phyloP scores from a whole-genome alignment of 1,284 basidiomycete genomes.

The Xerocomus minutiporus region DNA sequence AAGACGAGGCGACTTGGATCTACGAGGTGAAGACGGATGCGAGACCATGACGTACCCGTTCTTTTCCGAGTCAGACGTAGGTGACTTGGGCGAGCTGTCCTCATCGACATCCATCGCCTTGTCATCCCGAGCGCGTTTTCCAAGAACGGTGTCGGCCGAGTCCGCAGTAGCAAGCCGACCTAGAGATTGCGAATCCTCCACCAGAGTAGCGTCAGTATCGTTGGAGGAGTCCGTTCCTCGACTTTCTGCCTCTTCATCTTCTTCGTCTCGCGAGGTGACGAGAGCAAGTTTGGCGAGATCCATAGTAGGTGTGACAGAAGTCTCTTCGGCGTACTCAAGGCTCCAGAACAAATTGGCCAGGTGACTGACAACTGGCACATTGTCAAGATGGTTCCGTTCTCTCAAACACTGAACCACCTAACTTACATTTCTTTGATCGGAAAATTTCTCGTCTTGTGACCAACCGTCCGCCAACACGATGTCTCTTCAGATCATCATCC shows the following conservation, averaged over 20 bases:
- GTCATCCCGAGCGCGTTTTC: constrained; percentile 62
- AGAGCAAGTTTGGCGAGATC: constrained; percentile 91
- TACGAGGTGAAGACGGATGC: constrained; percentile 37
- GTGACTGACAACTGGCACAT: constrained; percentile 64
- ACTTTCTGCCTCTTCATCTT: constrained; percentile 73
- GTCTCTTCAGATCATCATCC: constrained; percentile 74
- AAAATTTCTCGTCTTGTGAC: constrained; percentile 78
- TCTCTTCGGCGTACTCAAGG: constrained; percentile 62
- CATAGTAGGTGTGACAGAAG: constrained; percentile 76
- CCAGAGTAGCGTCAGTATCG: constrained; percentile 78
- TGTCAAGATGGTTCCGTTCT: constrained; percentile 11
- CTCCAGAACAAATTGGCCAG: constrained; percentile 77
- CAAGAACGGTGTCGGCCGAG: constrained; percentile 58
- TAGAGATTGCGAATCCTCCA: constrained; percentile 59
- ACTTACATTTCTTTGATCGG: constrained; percentile 78
- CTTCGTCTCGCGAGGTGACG: constrained; percentile 85
- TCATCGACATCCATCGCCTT: constrained; percentile 50
- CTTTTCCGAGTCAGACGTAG: constrained; percentile 36
- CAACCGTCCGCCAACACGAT: constrained; percentile 81
- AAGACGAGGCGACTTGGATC: constrained; percentile 38
- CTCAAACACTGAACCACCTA: constrained; percentile 35
- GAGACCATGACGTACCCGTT: constrained; percentile 49
- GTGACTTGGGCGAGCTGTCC: constrained; percentile 33
- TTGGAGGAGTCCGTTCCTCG: constrained; percentile 74
- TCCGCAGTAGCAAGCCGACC: constrained; percentile 24